A percentile compares a stretch with the other conserved stretches of the same genome.
phyloP scores from a whole-genome alignment of 495 filamentous ascomycete genomes.

The Neurospora africana region DNA sequence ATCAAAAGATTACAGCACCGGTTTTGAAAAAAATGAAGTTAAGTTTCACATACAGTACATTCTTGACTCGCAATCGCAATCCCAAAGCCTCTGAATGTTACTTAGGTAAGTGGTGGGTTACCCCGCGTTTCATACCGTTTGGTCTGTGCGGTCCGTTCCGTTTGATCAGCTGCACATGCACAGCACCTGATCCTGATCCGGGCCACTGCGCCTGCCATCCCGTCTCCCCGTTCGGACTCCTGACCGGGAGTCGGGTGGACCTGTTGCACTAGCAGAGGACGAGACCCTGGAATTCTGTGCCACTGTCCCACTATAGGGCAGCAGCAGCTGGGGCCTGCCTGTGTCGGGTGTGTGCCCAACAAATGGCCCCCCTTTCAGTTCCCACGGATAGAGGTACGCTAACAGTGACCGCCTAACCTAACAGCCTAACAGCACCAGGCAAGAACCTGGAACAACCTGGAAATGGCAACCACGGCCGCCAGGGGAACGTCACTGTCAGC shows the following conservation, averaged over 20 bases:
- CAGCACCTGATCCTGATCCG: neutral
- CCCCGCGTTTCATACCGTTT: neutral
- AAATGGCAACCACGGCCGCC: neutral
- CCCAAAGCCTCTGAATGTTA: neutral
- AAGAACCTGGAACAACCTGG: neutral
- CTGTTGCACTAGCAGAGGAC: neutral
- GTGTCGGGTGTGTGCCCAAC: neutral
- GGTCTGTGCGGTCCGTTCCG: neutral
- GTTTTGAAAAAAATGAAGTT: too few species aligned
- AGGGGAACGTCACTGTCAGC: neutral
- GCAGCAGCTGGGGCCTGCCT: neutral
- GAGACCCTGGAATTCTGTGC: neutral
- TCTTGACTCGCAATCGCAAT: neutral
- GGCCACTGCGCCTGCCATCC: neutral
- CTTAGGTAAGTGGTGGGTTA: neutral
- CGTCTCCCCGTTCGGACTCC: neutral
- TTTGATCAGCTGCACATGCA: neutral
- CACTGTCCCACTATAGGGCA: neutral
- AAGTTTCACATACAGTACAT: too few species aligned
- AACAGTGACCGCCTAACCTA: neutral
- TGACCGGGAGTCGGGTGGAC: neutral
- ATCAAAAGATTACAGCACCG: too few species aligned
- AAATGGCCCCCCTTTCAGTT: neutral
- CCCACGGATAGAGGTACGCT: too few species aligned
- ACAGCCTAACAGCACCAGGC: neutral